A percentile compares a stretch with the other conserved stretches of the same genome.
phyloP scores from a whole-genome alignment of 108 stramenopile species.

The Parmales sp. region DNA sequence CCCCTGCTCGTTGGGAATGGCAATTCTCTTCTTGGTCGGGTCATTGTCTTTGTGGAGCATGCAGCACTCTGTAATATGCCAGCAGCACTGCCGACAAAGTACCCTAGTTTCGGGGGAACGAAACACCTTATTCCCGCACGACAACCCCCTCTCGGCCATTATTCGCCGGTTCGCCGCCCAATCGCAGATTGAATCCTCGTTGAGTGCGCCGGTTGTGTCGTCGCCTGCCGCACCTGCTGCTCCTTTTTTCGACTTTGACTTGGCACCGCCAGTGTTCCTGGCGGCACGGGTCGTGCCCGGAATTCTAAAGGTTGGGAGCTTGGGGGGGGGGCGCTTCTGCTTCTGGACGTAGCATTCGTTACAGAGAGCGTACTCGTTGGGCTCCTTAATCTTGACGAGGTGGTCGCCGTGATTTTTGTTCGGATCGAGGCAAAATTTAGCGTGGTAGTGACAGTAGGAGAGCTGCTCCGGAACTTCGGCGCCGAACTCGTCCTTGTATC shows the following conservation, averaged over 20 bases:
- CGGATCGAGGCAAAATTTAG: neutral
- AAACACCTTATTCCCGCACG: neutral
- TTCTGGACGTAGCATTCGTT: conserved; percentile 4
- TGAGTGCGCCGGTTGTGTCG: neutral
- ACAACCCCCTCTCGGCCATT: conserved; percentile 4
- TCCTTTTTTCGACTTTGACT: too few relatives aligned
- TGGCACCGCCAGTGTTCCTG: neutral
- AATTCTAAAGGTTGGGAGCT: neutral
- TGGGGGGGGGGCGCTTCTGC: neutral
- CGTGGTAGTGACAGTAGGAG: neutral
- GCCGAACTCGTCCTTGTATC: conserved; percentile 12
- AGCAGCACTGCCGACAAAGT: neutral
- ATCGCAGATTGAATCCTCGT: conserved; percentile 1
- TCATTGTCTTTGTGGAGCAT: neutral
- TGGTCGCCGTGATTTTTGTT: neutral
- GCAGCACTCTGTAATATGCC: neutral
- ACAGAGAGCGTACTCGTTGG: conserved; percentile 12
- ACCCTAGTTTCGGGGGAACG: neutral
- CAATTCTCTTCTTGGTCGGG: conserved; percentile 8
- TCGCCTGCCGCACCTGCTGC: neutral
- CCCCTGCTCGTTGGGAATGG: conserved; percentile 4
- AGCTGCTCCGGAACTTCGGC: conserved; percentile 1
- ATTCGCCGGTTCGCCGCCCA: neutral
- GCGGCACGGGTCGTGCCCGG: neutral
- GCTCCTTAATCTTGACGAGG: conserved; percentile 12